These are phyloP conservation scores for Amphicarpaea edgeworthii DNA, from an alignment of 306 rosid species.

Conservation along the genomic window DNA sequence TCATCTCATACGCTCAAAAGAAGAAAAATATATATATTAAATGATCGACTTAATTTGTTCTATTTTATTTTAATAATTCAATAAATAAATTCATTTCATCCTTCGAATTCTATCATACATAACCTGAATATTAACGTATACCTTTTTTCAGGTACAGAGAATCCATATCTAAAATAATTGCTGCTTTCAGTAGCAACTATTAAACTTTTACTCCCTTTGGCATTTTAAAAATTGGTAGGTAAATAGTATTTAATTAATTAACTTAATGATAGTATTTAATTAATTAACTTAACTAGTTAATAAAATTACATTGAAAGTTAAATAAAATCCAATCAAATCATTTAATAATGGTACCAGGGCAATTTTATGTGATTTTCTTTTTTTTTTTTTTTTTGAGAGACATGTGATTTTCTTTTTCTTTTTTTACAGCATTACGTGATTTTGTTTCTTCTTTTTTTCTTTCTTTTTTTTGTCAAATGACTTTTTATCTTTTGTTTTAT, in stretches of 20 bases:
- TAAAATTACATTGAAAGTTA: too few species aligned
- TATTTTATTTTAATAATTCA: background rate
- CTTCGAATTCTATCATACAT: background rate
- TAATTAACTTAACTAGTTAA: too few species aligned
- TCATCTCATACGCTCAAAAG: background rate
- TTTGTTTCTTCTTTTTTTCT: too few species aligned
- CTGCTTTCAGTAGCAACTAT: background rate
- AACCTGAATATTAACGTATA: background rate
- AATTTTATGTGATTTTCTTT: too few species aligned
- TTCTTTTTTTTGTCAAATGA: too few species aligned
- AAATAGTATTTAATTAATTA: background rate
- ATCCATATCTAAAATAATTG: background rate
- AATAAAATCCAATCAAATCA: too few species aligned
- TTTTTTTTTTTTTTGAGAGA: too few species aligned
- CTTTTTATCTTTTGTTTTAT: too few species aligned
- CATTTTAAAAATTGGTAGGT: background rate
- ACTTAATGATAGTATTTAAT: too few species aligned
- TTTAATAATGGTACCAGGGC: too few species aligned
- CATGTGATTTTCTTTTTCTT: too few species aligned
- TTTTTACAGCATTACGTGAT: too few species aligned
- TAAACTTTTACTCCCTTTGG: background rate
- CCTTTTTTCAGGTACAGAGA: background rate
- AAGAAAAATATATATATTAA: background rate
- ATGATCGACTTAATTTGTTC: background rate
- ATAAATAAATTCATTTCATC: background rate